Percentiles rank a stretch among this genome's conserved stretches.
Evolutionary conservation across 306 rosid genomes (phyloP).

Genomic region (Ceratonia siliqua): DNA sequence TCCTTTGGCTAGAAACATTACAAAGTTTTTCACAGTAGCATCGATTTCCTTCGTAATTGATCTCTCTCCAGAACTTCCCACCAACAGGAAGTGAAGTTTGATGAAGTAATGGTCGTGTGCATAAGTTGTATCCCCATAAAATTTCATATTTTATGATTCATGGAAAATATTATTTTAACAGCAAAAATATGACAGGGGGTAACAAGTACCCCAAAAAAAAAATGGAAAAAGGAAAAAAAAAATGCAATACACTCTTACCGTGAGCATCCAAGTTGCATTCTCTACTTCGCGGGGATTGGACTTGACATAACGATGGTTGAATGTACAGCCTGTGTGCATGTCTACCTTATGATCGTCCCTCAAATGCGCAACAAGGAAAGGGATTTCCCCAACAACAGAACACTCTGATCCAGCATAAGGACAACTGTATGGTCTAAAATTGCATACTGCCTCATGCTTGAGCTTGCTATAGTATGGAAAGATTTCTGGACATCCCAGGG

Average conservation of each 20-base stretch:
- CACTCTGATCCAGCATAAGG: conserved; percentile 99
- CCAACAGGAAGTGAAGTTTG: background rate
- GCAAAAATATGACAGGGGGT: conserved; percentile 3
- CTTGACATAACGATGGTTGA: conserved; percentile 97
- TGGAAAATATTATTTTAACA: background rate
- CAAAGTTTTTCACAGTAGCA: background rate
- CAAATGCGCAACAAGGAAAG: conserved; percentile 90
- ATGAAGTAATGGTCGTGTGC: background rate
- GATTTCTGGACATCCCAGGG: conserved; percentile 95
- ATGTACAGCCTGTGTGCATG: conserved; percentile 99
- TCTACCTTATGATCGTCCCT: conserved; percentile 99
- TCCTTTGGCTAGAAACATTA: background rate
- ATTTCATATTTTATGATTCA: background rate
- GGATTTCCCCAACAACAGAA: conserved; percentile 84
- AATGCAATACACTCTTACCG: conserved; percentile 55
- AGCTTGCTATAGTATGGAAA: conserved; percentile 98
- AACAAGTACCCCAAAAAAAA: background rate
- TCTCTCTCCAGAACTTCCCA: conserved; percentile 5
- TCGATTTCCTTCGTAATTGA: background rate
- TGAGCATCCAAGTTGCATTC: conserved; percentile 99
- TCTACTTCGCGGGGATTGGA: conserved; percentile 99
- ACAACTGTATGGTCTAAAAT: conserved; percentile 92
- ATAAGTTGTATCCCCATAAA: background rate
- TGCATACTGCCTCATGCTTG: conserved; percentile 89
- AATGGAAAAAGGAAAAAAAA: background rate